Percentiles rank a stretch among this genome's conserved stretches.
Conservation (phyloP, 805 yeast genomes). For the Yamadazyma kitorensis region DNA sequence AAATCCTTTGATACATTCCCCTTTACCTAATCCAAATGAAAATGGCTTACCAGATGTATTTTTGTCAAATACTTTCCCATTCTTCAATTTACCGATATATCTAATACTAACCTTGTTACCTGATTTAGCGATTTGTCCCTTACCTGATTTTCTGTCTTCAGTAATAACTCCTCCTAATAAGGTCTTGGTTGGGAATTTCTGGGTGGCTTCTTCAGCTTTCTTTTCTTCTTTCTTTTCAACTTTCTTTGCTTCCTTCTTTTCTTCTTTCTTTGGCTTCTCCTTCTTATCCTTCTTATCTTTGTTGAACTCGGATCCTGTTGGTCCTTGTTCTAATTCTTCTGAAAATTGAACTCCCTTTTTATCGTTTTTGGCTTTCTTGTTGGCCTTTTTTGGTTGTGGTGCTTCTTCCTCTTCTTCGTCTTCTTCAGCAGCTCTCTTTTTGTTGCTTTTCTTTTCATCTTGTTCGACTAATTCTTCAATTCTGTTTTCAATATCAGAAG, state of each 20-base stretch:
- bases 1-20: conserved; percentile 99
- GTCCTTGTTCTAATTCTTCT: conserved; percentile 92
- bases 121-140: conserved; percentile 82
- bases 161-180: conserved; percentile 89
- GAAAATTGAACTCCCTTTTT: conserved; percentile 80
- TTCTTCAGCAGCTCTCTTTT: conserved; percentile 36
- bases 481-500: conserved; percentile 67
- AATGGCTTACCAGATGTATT: conserved; percentile 98
- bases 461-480: conserved; percentile 72
- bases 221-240: conserved; percentile 23
- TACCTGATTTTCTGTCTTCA: conserved; percentile 90
- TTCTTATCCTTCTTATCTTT: conserved; percentile 22
- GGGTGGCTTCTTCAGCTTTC: conserved; percentile 18
- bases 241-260: conserved; percentile 26
- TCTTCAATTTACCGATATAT: conserved; percentile 95
- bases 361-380: conserved; percentile 42
- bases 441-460: conserved; percentile 40
- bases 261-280: conserved; percentile 24
- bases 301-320: conserved; percentile 53
- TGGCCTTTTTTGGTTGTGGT: conserved; percentile 21
- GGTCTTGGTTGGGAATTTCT: conserved; percentile 61
- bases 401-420: conserved; percentile 25
- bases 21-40: conserved; percentile 85
- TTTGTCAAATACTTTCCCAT: conserved; percentile 95
- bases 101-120: conserved; percentile 94